A percentile compares a stretch with the other conserved stretches of the same genome.
Conservation (phyloP, 441 rosid species). For the Eruca vesicaria region DNA sequence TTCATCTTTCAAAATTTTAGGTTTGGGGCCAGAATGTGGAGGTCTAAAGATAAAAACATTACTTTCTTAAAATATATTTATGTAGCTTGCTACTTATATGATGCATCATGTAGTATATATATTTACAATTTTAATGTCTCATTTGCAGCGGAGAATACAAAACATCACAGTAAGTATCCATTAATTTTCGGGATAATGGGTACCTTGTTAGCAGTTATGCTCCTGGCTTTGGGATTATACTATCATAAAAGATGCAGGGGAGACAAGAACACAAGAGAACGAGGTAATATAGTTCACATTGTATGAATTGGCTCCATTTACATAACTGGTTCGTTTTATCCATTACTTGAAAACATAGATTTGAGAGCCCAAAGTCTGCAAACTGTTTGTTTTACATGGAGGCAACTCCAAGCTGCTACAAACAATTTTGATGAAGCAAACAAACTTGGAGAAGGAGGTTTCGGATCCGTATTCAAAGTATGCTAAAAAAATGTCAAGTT, state of each 20-base stretch:
- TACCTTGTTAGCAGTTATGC: not conserved
- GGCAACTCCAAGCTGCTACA: constrained; percentile 56
- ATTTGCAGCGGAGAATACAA: constrained; percentile 4
- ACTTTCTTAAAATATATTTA: not conserved
- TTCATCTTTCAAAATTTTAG: constrained; percentile 12
- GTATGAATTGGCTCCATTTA: not conserved
- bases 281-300: constrained; percentile 18
- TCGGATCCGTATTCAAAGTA: constrained; percentile 85
- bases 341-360: constrained; percentile 3
- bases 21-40: constrained; percentile 14
- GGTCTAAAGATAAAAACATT: constrained; percentile 1
- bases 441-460: constrained; percentile 36
- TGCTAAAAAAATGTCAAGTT: not conserved
- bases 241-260: not conserved
- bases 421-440: constrained; percentile 45
- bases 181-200: not conserved
- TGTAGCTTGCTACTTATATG: not conserved
- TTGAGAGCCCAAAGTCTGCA: constrained; percentile 18
- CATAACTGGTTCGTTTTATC: not conserved
- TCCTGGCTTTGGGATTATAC: constrained; percentile 15
- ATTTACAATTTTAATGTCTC: not conserved
- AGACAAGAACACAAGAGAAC: constrained; percentile 7
- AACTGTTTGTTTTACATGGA: constrained; percentile 28
- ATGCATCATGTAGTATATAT: not conserved
- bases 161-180: not conserved